These are phyloP conservation scores for Giardia muris DNA, from an alignment of 208 protist species.

Conservation along the genomic window DNA sequence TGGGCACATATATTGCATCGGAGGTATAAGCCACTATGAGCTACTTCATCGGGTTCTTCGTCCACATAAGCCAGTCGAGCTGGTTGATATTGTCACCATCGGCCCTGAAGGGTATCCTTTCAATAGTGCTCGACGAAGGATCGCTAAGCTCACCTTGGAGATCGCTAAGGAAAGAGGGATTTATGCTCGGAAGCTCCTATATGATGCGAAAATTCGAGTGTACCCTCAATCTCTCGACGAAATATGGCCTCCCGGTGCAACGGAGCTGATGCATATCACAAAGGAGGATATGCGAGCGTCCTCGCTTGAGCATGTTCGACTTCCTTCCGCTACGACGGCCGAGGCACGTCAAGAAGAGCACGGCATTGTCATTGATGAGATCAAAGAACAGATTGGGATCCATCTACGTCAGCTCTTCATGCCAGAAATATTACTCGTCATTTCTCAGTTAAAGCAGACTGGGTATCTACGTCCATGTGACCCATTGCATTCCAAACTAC, in stretches of 20 bases:
- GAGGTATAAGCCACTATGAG: neutral
- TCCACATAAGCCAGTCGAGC: neutral
- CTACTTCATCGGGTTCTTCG: neutral
- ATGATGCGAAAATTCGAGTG: neutral
- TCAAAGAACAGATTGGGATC: neutral
- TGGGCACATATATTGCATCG: neutral
- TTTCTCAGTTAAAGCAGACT: neutral
- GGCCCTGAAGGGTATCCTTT: neutral
- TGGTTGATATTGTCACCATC: neutral
- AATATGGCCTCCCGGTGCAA: neutral
- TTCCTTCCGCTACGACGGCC: neutral
- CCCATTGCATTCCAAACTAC: neutral
- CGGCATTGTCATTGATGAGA: neutral
- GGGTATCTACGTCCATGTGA: neutral
- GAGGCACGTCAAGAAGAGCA: neutral
- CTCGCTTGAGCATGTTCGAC: neutral
- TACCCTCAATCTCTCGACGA: neutral
- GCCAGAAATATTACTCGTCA: neutral
- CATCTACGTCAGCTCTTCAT: neutral
- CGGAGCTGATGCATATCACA: neutral
- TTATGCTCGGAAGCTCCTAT: neutral
- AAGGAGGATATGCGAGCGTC: neutral
- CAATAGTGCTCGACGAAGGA: neutral
- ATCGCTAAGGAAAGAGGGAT: neutral
- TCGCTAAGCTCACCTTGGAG: neutral